Conservation (phyloP, 202 grass and related monocot genomes). For the Hordeum pubiflorum region DNA sequence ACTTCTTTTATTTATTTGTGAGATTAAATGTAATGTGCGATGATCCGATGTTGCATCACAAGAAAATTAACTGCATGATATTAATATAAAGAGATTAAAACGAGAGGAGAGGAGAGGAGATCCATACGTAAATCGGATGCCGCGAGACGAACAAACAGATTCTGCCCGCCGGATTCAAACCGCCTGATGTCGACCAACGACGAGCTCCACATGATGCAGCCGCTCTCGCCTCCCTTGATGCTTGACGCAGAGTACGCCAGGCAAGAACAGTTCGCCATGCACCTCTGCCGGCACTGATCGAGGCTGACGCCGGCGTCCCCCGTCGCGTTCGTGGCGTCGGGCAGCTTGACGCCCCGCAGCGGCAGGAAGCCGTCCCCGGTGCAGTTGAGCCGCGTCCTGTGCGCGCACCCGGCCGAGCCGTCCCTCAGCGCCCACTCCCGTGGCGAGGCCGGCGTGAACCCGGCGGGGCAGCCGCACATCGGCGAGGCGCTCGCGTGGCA, state of each 20-base stretch:
- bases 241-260: conserved; percentile 47
- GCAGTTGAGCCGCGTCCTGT: conserved; percentile 48
- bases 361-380: conserved; percentile 49
- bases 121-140: conserved; percentile 65
- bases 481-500: conserved; percentile 35
- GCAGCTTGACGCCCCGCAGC: conserved; percentile 47
- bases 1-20: not conserved
- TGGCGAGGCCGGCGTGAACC: conserved; percentile 50
- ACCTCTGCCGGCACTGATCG: conserved; percentile 53
- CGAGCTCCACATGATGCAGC: conserved; percentile 59
- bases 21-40: not conserved
- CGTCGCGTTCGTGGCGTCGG: conserved; percentile 60
- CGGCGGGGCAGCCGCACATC: conserved; percentile 30
- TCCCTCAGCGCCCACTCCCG: conserved; percentile 55
- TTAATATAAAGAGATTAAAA: not conserved
- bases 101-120: not conserved
- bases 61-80: not conserved
- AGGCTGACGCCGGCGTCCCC: conserved; percentile 30
- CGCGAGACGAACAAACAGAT: conserved; percentile 57
- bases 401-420: conserved; percentile 43
- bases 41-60: not conserved
- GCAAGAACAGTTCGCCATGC: conserved; percentile 67
- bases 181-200: conserved; percentile 42
- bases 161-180: conserved; percentile 40
- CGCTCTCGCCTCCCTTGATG: conserved; percentile 40